Base-by-base conservation (phyloP, 306 rosid species). In the Styphnolobium japonicum region DNA sequence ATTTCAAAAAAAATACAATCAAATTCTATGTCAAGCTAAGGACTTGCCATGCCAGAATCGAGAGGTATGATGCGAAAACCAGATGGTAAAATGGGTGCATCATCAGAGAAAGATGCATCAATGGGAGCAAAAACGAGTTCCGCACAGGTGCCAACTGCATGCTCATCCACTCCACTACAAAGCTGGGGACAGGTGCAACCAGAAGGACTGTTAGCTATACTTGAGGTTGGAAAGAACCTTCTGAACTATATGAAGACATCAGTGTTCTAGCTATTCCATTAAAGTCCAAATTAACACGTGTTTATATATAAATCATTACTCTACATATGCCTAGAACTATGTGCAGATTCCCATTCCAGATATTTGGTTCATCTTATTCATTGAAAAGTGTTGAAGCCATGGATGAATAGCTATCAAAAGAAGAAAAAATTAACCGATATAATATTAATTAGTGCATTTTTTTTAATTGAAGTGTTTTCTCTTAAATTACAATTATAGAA, bases 41-140 rank as follows among this genome's bases (percentile, higher is more conserved):
- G 46, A 37, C 61, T 85, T 88, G 82, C 99, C 86, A 83, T 82
- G 75, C 62, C 67, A 62, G 98, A 91, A 81, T 89, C 99, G 15
- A 95, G 92, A 75, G 99, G 94, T 78, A 95, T 89, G 76, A 93
- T 95, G 80, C 98, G 98, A 69, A 95, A 95, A 53, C 99, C 99
- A 34, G 94, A 95, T 46, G 99, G 93, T 82, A 93, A 76, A 84
- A 95, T 93, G n/a, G 98, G 98, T 23, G 97, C 98, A 78, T 93
- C 97, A 64, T 95, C 98, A 12, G 99, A 91, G 80, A 95, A 95
- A 27, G 99, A 93, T 52, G 99, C 99, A 53, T 95, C 99, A 18
- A 95, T 95, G 12, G 99, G 99, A 88, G 98, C 97, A 89, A 95
- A 95, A 69, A 95, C 74, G 71, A 95, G 98, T 71, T 95, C 99